These are phyloP conservation scores for Aristolochia contorta DNA, from an alignment of 164 flowering plant species.

Conservation along the genomic window DNA sequence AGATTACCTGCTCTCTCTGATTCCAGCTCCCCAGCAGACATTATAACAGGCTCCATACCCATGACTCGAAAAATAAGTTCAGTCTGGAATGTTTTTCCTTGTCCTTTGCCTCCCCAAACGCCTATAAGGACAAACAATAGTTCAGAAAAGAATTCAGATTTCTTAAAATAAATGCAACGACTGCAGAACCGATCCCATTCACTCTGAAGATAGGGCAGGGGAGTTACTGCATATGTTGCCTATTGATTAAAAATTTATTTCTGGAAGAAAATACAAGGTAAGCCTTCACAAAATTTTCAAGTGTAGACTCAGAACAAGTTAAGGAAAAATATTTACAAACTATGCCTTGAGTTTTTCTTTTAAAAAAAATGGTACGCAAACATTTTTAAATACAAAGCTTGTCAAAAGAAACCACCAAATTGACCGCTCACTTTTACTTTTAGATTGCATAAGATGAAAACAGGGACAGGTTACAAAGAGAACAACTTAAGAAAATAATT, in stretches of 20 bases:
- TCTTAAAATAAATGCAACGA: background rate
- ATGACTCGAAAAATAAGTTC: slow-evolving; percentile 83
- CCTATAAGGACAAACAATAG: slow-evolving; percentile 29
- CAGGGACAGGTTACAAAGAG: background rate
- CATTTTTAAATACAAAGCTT: too few relatives aligned
- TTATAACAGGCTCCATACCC: slow-evolving; percentile 88
- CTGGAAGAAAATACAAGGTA: too few relatives aligned
- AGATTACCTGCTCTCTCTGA: slow-evolving; percentile 87
- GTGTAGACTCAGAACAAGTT: too few relatives aligned
- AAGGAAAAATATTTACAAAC: too few relatives aligned
- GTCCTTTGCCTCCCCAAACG: slow-evolving; percentile 99
- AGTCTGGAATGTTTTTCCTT: slow-evolving; percentile 92
- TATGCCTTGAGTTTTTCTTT: too few relatives aligned
- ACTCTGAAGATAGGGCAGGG: background rate
- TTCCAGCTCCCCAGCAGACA: slow-evolving; percentile 97
- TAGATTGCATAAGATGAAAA: too few relatives aligned
- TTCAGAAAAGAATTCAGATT: background rate
- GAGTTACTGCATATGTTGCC: too few relatives aligned
- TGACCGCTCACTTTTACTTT: too few relatives aligned
- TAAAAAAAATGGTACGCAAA: too few relatives aligned
- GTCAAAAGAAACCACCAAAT: too few relatives aligned
- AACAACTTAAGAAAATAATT: background rate
- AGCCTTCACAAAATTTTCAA: too few relatives aligned
- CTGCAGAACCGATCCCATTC: background rate
- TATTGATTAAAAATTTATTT: too few relatives aligned